Evolutionary conservation across 768 basidiomycete genomes (phyloP).

Genomic region (Dacryopinax primogenitus): DNA sequence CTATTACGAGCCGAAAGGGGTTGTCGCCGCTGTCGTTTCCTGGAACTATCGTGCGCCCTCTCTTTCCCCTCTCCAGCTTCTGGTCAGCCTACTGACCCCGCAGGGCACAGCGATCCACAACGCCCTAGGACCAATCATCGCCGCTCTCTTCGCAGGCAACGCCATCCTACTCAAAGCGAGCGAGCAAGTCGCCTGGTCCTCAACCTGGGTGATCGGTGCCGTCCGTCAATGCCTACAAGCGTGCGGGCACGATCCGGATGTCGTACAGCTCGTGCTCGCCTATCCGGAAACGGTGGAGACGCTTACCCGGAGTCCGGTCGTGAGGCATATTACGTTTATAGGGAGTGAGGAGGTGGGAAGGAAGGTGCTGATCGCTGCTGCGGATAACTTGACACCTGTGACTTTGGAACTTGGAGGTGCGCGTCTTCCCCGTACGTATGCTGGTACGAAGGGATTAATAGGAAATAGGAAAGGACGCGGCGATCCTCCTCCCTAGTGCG

Average conservation of each 20-base stretch:
- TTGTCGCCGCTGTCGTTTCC: slow-evolving; percentile 83
- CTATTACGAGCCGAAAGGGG: slow-evolving; percentile 81
- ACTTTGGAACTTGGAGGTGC: slow-evolving; percentile 71
- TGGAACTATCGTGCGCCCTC: slow-evolving; percentile 78
- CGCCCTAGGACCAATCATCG: slow-evolving; percentile 83
- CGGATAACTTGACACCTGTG: slow-evolving; percentile 77
- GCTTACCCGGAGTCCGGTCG: slow-evolving; percentile 58
- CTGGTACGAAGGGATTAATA: neutral
- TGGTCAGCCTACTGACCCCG: no score
- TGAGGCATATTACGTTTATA: slow-evolving; percentile 93
- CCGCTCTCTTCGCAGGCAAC: slow-evolving; percentile 83
- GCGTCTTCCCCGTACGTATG: neutral
- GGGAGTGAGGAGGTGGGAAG: slow-evolving; percentile 69
- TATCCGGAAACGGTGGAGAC: slow-evolving; percentile 76
- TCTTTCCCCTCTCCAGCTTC: no score
- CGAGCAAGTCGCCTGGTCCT: slow-evolving; percentile 86
- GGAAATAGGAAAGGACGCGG: slow-evolving; percentile 70
- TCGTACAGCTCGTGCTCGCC: slow-evolving; percentile 88
- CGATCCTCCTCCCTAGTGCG: slow-evolving; percentile 74
- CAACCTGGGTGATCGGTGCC: slow-evolving; percentile 59
- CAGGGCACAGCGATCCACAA: slow-evolving; percentile 73
- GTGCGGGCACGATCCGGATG: slow-evolving; percentile 71
- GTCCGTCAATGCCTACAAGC: slow-evolving; percentile 62
- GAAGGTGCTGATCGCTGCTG: slow-evolving; percentile 70
- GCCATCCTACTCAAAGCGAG: slow-evolving; percentile 83